phyloP scores from a whole-genome alignment of 148 eudicot species.

The Gaultheria prostrata region DNA sequence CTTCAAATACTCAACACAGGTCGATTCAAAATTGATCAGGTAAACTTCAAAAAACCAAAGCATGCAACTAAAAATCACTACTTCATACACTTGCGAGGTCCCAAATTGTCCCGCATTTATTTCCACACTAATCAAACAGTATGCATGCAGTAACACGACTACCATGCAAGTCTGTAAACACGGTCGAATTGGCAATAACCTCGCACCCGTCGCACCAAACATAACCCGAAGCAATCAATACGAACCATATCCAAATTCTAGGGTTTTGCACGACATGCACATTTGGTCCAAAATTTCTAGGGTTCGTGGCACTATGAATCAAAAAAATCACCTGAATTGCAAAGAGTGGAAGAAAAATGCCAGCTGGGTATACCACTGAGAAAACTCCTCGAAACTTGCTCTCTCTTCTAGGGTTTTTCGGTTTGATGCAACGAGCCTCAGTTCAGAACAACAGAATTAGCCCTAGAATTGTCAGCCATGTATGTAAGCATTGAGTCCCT shows the following conservation, averaged over 20 bases:
- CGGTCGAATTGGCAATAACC: conserved; percentile 1
- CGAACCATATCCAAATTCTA: conserved; percentile 27
- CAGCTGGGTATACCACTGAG: conserved; percentile 5
- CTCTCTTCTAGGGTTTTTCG: conserved; percentile 41
- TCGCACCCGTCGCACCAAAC: conserved; percentile 13
- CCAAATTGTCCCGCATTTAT: not conserved
- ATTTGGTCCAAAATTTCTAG: conserved; percentile 28
- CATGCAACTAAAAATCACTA: conserved; percentile 1
- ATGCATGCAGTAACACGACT: not conserved
- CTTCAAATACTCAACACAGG: conserved; percentile 3
- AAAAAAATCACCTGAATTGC: conserved; percentile 39
- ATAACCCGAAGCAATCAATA: conserved; percentile 10
- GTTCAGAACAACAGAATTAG: conserved; percentile 23
- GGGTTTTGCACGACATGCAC: conserved; percentile 26
- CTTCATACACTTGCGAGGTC: conserved; percentile 13
- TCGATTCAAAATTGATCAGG: conserved; percentile 2
- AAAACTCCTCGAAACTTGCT: conserved; percentile 7
- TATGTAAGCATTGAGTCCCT: conserved; percentile 14
- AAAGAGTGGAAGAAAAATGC: conserved; percentile 20
- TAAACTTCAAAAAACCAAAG: not conserved
- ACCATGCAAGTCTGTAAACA: conserved; percentile 21
- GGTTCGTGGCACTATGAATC: conserved; percentile 18
- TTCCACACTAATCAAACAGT: not conserved
- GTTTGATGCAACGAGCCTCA: conserved; percentile 27
- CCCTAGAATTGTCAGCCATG: conserved; percentile 22